Conservation (phyloP, 768 basidiomycete genomes). For the Mycena capillaripes region DNA sequence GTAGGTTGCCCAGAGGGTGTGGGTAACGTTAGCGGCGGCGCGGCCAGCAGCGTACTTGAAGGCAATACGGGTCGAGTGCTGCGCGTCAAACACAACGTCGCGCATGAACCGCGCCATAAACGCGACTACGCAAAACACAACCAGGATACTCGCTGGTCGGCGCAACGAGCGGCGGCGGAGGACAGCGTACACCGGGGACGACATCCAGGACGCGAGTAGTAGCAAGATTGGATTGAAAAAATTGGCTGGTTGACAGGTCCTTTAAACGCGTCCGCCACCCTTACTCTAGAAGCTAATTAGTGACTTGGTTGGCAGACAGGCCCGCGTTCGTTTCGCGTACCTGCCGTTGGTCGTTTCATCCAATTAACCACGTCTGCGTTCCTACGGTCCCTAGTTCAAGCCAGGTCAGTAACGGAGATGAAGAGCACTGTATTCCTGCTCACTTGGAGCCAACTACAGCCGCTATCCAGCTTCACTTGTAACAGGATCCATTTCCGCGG, state of each 20-base stretch:
- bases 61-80: constrained; percentile 33
- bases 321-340: neutral
- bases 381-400: neutral
- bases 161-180: constrained; percentile 37
- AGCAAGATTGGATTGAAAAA: too few relatives aligned
- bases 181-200: constrained; percentile 17
- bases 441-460: too few relatives aligned
- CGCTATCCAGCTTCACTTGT: too few relatives aligned
- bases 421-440: neutral
- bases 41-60: constrained; percentile 27
- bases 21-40: neutral
- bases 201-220: constrained; percentile 2
- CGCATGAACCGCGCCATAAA: constrained; percentile 28
- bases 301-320: too few relatives aligned
- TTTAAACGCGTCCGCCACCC: neutral
- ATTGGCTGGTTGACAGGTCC: neutral
- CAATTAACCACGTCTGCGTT: neutral
- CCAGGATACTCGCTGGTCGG: constrained; percentile 29
- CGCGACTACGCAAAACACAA: constrained; percentile 13
- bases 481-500: too few relatives aligned
- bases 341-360: neutral
- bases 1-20: constrained; percentile 22
- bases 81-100: constrained; percentile 32
- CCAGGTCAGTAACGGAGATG: neutral
- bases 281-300: too few relatives aligned